Evolutionary conservation across 176 grass and related monocot species (phyloP), one percentile per base, ranked within the genome.

Genomic region (Triticum monococcum): DNA sequence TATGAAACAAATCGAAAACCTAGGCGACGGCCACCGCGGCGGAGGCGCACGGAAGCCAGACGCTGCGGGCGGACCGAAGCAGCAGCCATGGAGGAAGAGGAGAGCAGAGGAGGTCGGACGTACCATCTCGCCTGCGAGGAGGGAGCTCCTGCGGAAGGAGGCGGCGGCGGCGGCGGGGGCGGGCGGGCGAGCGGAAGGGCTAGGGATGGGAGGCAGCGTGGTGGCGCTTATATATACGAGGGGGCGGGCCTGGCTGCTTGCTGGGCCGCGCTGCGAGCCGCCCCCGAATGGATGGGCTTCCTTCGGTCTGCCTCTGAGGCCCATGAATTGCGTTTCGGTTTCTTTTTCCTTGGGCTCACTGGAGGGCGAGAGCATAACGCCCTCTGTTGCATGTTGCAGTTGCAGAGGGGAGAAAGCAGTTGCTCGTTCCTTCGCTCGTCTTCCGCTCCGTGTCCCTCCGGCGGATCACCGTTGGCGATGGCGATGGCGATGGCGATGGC

Each of bases 61-160:
- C 24, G 8, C 24, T 11, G 10, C 73, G 25, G 25, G 14, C 23
- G 38, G 25, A 52, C 9, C 2, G 14, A 20, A 75, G 43, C 24
- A 20, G 45, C 26, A 12, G 46, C 73, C 16, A 56, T 32, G 25
- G 26, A 12, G 16, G 25, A 20, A 2, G 26, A 28, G 12, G 1
- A 22, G 1, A 22, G 31, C 9, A 1, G 43, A 0, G 26, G 74
- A 33, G 46, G 22, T 10, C 18, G 9, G 0, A 33, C 74, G 74
- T 77, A 77, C 74, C 74, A 77, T 77, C 46, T 22, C 74, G 74
- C 74, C 74, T 56, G 46, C 26, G 74, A 33, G 74, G 74, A 77
- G 5, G 46, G 9, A 20, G 74, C 74, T 77, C 45, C 73, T 76
- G 45, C 38, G 7, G 46, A 30, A 30, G 28, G 45, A 56, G 26